Evolutionary conservation across 106 monocot species (phyloP).

Genomic region (Acorus gramineus): DNA sequence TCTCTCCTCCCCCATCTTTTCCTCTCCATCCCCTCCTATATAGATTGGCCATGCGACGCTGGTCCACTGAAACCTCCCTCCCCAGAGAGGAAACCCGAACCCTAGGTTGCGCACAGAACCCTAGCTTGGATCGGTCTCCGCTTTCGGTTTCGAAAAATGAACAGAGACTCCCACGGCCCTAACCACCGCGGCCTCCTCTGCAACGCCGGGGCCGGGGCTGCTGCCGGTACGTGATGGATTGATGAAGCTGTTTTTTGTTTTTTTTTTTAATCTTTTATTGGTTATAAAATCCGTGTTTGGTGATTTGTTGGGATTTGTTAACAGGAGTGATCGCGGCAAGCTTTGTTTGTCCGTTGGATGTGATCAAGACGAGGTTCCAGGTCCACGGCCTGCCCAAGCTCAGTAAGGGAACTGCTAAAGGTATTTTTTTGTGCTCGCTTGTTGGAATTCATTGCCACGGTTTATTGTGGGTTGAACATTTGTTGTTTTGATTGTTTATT

Average conservation of each 20-base stretch:
- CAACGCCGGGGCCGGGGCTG: too few relatives aligned
- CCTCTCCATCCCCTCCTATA: too few relatives aligned
- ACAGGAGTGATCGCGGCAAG: too few relatives aligned
- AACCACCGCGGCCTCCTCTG: neutral
- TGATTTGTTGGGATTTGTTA: neutral
- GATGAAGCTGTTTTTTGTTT: too few relatives aligned
- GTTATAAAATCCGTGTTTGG: neutral
- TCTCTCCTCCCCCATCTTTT: too few relatives aligned
- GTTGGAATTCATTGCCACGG: too few relatives aligned
- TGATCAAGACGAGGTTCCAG: too few relatives aligned
- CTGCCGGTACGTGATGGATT: neutral
- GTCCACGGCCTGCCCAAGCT: neutral
- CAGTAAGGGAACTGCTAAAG: neutral
- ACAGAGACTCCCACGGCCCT: slow-evolving; percentile 2
- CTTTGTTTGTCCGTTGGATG: too few relatives aligned
- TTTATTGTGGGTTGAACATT: too few relatives aligned
- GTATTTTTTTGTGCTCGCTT: neutral
- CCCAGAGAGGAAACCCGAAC: neutral
- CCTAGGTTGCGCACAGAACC: neutral
- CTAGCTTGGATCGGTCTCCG: neutral
- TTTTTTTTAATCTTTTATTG: neutral
- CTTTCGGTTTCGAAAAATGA: neutral
- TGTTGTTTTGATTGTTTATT: too few relatives aligned
- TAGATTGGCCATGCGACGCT: slow-evolving; percentile 6
- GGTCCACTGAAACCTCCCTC: slow-evolving; percentile 3